These are phyloP conservation scores for Saturnispora silvae DNA, from an alignment of 805 yeast species.

Conservation along the genomic window DNA sequence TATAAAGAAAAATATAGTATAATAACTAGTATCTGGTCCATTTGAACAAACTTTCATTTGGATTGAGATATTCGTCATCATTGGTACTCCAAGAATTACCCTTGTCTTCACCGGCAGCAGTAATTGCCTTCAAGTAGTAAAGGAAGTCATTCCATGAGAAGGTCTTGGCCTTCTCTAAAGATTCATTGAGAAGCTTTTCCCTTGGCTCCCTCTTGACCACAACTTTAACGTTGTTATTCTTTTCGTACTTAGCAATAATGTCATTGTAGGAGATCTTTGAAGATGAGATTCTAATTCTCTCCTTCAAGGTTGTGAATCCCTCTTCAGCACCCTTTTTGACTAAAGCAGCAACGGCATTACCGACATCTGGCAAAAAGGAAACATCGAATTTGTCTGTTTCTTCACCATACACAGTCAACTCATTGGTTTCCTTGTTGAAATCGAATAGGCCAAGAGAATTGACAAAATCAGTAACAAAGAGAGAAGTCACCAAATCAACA, in stretches of 20 bases:
- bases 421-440: slow-evolving; percentile 26
- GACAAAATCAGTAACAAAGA: slow-evolving; percentile 31
- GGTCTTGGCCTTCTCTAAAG: slow-evolving; percentile 21
- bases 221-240: slow-evolving; percentile 27
- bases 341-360: slow-evolving; percentile 31
- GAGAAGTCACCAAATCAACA: slow-evolving; percentile 32
- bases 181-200: slow-evolving; percentile 26
- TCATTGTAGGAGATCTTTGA: slow-evolving; percentile 31
- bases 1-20: not conserved
- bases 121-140: slow-evolving; percentile 27
- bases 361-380: slow-evolving; percentile 33
- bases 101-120: slow-evolving; percentile 31
- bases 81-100: slow-evolving; percentile 27
- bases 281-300: slow-evolving; percentile 33
- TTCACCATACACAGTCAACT: slow-evolving; percentile 32
- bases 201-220: slow-evolving; percentile 24
- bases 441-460: slow-evolving; percentile 30
- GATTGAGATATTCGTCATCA: slow-evolving; percentile 36
- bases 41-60: slow-evolving; percentile 33
- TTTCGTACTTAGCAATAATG: slow-evolving; percentile 31
- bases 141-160: slow-evolving; percentile 27
- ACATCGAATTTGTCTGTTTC: slow-evolving; percentile 28
- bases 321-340: slow-evolving; percentile 24
- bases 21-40: slow-evolving; percentile 24
- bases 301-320: slow-evolving; percentile 30